Evolutionary conservation across 495 filamentous ascomycete genomes (phyloP).

Genomic region (Alectoria sarmentosa): DNA sequence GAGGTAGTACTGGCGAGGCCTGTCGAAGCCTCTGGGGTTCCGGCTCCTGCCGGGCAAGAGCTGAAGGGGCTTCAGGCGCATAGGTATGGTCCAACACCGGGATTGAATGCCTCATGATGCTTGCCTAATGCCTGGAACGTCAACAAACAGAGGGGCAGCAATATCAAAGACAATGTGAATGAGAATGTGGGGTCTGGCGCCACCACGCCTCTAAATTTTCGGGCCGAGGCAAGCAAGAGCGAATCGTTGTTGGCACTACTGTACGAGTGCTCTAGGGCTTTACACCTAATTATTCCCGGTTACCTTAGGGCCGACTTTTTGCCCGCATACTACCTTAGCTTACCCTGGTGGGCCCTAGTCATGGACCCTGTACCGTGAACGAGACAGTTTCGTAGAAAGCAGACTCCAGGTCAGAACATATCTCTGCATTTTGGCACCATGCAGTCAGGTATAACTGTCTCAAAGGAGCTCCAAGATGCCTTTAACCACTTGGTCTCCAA

Average conservation of each 20-base stretch:
- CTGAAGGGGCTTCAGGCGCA: neutral
- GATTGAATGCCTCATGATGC: neutral
- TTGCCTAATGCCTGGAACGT: neutral
- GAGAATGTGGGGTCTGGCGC: constrained; percentile 16
- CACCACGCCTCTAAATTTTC: too few relatives aligned
- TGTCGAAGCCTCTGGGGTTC: neutral
- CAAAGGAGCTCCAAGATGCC: constrained; percentile 73
- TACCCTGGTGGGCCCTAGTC: too few relatives aligned
- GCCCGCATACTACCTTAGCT: too few relatives aligned
- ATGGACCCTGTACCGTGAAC: too few relatives aligned
- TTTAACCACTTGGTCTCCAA: constrained; percentile 68
- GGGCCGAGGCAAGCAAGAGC: constrained; percentile 13
- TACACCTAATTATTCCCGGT: too few relatives aligned
- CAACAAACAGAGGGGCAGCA: neutral
- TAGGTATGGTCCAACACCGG: neutral
- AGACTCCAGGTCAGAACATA: too few relatives aligned
- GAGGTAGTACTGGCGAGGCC: neutral
- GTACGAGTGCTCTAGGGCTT: too few relatives aligned
- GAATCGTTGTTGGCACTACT: too few relatives aligned
- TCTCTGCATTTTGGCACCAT: too few relatives aligned
- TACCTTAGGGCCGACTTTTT: too few relatives aligned
- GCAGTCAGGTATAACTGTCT: constrained; percentile 35
- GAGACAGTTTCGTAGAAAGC: too few relatives aligned
- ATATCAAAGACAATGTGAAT: neutral
- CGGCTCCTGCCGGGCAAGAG: neutral